A percentile compares a stretch with the other conserved stretches of the same genome.
These are phyloP conservation scores for Neurospora intermedia DNA, from an alignment of 495 filamentous ascomycete genomes.

Conservation along the genomic window DNA sequence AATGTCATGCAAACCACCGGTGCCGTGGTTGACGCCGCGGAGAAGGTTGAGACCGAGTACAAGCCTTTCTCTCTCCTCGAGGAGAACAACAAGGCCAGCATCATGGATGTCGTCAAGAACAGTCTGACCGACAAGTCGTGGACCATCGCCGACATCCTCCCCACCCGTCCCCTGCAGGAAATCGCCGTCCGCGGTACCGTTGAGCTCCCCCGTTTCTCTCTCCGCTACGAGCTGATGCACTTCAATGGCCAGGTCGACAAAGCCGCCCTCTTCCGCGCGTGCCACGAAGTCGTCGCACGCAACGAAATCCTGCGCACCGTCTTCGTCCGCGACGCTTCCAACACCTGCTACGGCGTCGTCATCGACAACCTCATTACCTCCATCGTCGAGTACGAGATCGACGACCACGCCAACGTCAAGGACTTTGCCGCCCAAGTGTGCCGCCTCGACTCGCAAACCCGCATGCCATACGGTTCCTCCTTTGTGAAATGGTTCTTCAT, in stretches of 20 bases:
- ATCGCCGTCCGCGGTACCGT: conserved; percentile 52
- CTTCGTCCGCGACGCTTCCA: conserved; percentile 40
- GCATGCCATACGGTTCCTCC: conserved; percentile 48
- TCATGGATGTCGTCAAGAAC: background rate
- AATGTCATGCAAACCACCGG: conserved; percentile 13
- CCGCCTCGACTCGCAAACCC: conserved; percentile 37
- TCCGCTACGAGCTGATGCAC: conserved; percentile 31
- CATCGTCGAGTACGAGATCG: conserved; percentile 45
- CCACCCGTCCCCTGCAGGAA: conserved; percentile 54
- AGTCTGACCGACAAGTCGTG: conserved; percentile 29
- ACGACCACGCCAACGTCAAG: conserved; percentile 40
- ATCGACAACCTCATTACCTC: conserved; percentile 42
- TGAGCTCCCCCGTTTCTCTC: conserved; percentile 36
- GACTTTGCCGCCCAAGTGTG: conserved; percentile 41
- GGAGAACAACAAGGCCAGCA: background rate
- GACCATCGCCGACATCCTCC: conserved; percentile 45
- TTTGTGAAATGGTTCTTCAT: conserved; percentile 54
- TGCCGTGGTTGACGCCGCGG: background rate
- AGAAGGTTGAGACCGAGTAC: conserved; percentile 20
- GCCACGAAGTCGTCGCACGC: conserved; percentile 35
- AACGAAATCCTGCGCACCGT: conserved; percentile 64
- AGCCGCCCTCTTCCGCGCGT: conserved; percentile 19
- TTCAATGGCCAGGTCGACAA: conserved; percentile 21
- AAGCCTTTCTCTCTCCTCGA: conserved; percentile 14
- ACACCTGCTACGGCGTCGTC: conserved; percentile 49